Evolutionary conservation across 805 yeast genomes (phyloP).

Genomic region (Debaryomyces prosopidis): DNA sequence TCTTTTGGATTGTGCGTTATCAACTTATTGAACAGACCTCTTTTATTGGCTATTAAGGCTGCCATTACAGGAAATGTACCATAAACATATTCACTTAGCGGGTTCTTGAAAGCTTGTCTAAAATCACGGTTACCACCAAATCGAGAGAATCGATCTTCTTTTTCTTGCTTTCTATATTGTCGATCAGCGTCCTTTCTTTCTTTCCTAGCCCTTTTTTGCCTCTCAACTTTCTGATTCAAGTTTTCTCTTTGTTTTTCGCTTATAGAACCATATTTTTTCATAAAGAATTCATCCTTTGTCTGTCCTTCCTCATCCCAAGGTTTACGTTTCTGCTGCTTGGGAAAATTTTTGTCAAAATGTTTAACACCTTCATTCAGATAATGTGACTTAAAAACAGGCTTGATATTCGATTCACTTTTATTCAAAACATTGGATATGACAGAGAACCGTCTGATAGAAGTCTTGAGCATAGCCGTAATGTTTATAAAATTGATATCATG

Average conservation of each 20-base stretch:
- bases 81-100: constrained; percentile 65
- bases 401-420: constrained; percentile 1
- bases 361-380: constrained; percentile 8
- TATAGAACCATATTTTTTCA: constrained; percentile 34
- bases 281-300: constrained; percentile 40
- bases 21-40: constrained; percentile 54
- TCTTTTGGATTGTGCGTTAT: constrained; percentile 44
- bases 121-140: constrained; percentile 1
- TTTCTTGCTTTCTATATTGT: constrained; percentile 7
- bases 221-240: constrained; percentile 30
- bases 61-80: constrained; percentile 78
- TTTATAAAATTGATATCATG: too few species aligned
- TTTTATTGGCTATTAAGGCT: constrained; percentile 57
- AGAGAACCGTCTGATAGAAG: constrained; percentile 6
- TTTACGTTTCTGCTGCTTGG: constrained; percentile 17
- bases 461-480: constrained; percentile 5
- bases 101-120: constrained; percentile 27
- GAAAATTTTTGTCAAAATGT: constrained; percentile 28
- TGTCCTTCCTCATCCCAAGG: constrained; percentile 40
- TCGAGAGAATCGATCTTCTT: not conserved
- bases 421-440: constrained; percentile 1
- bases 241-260: constrained; percentile 22
- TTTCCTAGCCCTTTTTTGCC: constrained; percentile 29
- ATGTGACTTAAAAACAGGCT: constrained; percentile 9
- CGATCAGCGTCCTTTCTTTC: constrained; percentile 21